phyloP scores from a whole-genome alignment of 768 basidiomycete genomes.

The Terana coerulea region DNA sequence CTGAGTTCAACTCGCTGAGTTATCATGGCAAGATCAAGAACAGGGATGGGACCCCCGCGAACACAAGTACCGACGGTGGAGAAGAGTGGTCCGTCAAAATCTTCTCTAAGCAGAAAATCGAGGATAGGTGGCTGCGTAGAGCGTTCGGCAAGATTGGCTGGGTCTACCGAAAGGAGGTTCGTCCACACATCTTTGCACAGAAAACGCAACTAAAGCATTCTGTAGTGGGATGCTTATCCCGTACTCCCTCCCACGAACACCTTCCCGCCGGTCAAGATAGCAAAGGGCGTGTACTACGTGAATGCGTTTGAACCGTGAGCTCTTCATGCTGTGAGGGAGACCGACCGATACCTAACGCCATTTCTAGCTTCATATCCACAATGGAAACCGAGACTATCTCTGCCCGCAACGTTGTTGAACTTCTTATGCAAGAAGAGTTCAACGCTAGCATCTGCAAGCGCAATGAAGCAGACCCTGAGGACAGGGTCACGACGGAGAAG shows the following conservation, averaged over 20 bases:
- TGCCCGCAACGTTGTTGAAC: conserved; percentile 78
- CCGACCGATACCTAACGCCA: conserved; percentile 7
- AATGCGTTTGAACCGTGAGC: conserved; percentile 89
- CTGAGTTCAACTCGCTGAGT: conserved; percentile 84
- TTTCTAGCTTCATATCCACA: conserved; percentile 70
- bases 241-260: conserved; percentile 57
- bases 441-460: conserved; percentile 58
- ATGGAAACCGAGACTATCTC: conserved; percentile 94
- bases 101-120: conserved; percentile 64
- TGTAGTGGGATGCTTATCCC: conserved; percentile 80
- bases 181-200: too few relatives aligned
- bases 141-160: conserved; percentile 69
- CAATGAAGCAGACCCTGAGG: conserved; percentile 15
- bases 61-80: conserved; percentile 28
- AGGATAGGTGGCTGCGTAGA: conserved; percentile 64
- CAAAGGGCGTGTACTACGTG: conserved; percentile 81
- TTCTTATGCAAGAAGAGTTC: conserved; percentile 73
- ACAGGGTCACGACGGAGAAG: background rate
- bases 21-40: conserved; percentile 61
- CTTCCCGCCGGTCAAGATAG: conserved; percentile 79
- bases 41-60: conserved; percentile 32
- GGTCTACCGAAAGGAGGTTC: conserved; percentile 76
- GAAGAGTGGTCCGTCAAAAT: conserved; percentile 80
- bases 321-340: too few relatives aligned
- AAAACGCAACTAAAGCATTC: too few relatives aligned